These are phyloP conservation scores for Sugiyamaella valdiviana DNA, from an alignment of 805 yeast genomes.

Conservation along the genomic window DNA sequence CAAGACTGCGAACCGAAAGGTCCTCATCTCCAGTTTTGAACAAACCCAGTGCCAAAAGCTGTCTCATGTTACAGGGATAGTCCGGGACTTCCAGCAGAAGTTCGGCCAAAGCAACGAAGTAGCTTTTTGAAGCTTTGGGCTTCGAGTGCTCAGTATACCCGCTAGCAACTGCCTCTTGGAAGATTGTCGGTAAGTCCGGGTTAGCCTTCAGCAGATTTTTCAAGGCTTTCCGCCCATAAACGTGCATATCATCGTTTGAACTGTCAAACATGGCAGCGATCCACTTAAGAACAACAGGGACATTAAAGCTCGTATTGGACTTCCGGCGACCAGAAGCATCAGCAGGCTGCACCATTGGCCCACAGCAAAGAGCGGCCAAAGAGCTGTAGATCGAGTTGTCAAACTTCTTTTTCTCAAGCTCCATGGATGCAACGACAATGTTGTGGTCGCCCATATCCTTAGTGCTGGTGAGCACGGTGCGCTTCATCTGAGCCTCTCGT, in stretches of 20 bases:
- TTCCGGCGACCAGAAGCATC: constrained; percentile 39
- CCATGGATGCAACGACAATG: constrained; percentile 61
- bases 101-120: constrained; percentile 65
- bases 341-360: constrained; percentile 43
- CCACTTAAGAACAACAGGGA: constrained; percentile 68
- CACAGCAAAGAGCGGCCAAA: constrained; percentile 76
- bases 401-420: constrained; percentile 65
- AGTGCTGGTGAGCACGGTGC: constrained; percentile 34
- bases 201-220: constrained; percentile 60
- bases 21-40: constrained; percentile 75
- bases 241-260: constrained; percentile 52
- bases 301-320: constrained; percentile 56
- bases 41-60: constrained; percentile 65
- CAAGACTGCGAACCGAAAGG: constrained; percentile 59
- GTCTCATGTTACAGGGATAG: constrained; percentile 51
- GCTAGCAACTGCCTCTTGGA: constrained; percentile 57
- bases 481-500: constrained; percentile 56
- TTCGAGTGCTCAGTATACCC: constrained; percentile 49
- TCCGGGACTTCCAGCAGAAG: constrained; percentile 48
- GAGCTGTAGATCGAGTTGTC: constrained; percentile 71
- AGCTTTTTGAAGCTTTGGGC: constrained; percentile 54
- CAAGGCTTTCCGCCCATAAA: constrained; percentile 65
- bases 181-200: constrained; percentile 44
- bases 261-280: constrained; percentile 58
- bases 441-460: constrained; percentile 32